Conservation (phyloP, 2,329 filamentous ascomycete genomes). For the Penicillium sp. region DNA sequence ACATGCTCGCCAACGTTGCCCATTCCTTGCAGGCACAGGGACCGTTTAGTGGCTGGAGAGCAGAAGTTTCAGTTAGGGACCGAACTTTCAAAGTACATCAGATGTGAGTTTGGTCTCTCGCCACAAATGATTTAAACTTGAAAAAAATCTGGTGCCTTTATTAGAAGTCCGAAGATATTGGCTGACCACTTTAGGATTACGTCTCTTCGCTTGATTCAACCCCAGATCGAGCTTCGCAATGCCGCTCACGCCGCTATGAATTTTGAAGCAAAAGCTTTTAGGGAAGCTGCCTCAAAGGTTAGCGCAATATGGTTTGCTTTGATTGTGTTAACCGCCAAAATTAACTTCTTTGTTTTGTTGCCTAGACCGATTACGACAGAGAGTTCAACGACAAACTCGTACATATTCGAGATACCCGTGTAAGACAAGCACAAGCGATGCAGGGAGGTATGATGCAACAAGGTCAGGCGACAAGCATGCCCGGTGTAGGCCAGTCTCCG, state of each 20-base stretch:
- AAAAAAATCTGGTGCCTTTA: neutral
- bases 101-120: slow-evolving; percentile 41
- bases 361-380: slow-evolving; percentile 49
- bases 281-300: slow-evolving; percentile 44
- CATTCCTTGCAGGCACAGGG: slow-evolving; percentile 47
- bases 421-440: slow-evolving; percentile 47
- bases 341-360: neutral
- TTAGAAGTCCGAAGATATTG: neutral
- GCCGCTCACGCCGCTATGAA: slow-evolving; percentile 48
- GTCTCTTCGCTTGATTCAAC: slow-evolving; percentile 52
- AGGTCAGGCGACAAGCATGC: slow-evolving; percentile 36
- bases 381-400: slow-evolving; percentile 50
- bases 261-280: slow-evolving; percentile 53
- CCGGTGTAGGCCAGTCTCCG: slow-evolving; percentile 44
- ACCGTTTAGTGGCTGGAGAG: slow-evolving; percentile 51
- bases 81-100: slow-evolving; percentile 50
- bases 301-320: neutral
- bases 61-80: slow-evolving; percentile 44
- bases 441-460: slow-evolving; percentile 48
- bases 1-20: slow-evolving; percentile 46
- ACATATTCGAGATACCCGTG: slow-evolving; percentile 51
- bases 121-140: too few species aligned
- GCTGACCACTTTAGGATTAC: slow-evolving; percentile 40
- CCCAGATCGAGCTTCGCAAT: slow-evolving; percentile 43
- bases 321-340: neutral